Conservation (phyloP, 306 rosid genomes). For the Cicer cuneatum region DNA sequence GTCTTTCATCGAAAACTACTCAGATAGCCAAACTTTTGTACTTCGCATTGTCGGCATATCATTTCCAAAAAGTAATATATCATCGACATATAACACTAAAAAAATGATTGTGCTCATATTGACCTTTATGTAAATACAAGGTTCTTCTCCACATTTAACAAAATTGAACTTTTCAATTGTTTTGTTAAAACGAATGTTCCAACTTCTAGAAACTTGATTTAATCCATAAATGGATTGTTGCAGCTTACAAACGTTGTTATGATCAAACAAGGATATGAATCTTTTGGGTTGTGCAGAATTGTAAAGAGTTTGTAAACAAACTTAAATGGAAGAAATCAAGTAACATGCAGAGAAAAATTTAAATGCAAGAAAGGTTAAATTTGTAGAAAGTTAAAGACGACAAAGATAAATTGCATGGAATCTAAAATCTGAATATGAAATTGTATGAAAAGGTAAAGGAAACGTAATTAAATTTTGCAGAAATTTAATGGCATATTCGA, state of each 20-base stretch:
- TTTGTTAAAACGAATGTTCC: slow-evolving; percentile 1
- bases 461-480: too few relatives aligned
- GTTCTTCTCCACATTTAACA: neutral
- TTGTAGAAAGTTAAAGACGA: too few relatives aligned
- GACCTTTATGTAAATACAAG: too few relatives aligned
- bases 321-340: too few relatives aligned
- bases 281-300: neutral
- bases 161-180: slow-evolving; percentile 17
- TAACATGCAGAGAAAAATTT: too few relatives aligned
- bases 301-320: too few relatives aligned
- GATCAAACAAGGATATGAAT: neutral
- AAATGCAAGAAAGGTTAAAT: too few relatives aligned
- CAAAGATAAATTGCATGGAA: too few relatives aligned
- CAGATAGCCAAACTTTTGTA: neutral
- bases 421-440: too few relatives aligned
- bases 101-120: neutral
- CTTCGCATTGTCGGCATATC: neutral
- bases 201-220: slow-evolving; percentile 6
- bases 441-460: too few relatives aligned
- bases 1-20: neutral
- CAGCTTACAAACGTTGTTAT: neutral
- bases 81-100: neutral
- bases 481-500: too few relatives aligned
- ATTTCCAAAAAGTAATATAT: neutral
- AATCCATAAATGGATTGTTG: neutral